phyloP scores from a whole-genome alignment of 2,329 filamentous ascomycete species.

The Arthroderma sp. region DNA sequence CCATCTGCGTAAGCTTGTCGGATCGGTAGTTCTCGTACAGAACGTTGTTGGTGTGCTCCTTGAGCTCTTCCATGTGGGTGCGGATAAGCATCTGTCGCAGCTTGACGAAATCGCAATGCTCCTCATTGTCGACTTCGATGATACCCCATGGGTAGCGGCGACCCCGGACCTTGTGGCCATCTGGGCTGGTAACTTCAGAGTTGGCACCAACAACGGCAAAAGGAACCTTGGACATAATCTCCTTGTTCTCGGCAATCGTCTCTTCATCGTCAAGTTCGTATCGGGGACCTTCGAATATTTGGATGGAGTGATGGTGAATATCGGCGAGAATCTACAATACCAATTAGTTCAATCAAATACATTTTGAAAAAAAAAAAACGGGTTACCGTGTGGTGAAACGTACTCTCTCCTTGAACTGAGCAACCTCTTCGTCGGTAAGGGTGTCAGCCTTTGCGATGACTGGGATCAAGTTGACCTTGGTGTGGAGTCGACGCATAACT shows the following conservation, averaged over 20 bases:
- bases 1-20: slow-evolving; percentile 97
- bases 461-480: slow-evolving; percentile 99
- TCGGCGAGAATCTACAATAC: slow-evolving; percentile 73
- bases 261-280: slow-evolving; percentile 99
- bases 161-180: slow-evolving; percentile 90
- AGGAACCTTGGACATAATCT: slow-evolving; percentile 99
- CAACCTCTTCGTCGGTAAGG: slow-evolving; percentile 90
- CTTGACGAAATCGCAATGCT: slow-evolving; percentile 99
- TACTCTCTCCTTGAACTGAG: slow-evolving; percentile 90
- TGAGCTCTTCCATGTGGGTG: slow-evolving; percentile 99
- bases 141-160: slow-evolving; percentile 96
- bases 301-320: slow-evolving; percentile 92
- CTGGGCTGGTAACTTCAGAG: slow-evolving; percentile 76
- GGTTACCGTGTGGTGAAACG: slow-evolving; percentile 22
- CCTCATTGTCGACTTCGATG: slow-evolving; percentile 98
- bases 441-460: slow-evolving; percentile 99
- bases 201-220: slow-evolving; percentile 97
- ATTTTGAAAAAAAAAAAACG: neutral
- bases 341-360: neutral
- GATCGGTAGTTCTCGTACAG: slow-evolving; percentile 99
- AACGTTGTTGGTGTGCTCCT: slow-evolving; percentile 99
- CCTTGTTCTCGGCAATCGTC: slow-evolving; percentile 98
- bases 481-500: slow-evolving; percentile 98
- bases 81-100: slow-evolving; percentile 99
- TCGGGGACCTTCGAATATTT: slow-evolving; percentile 96